Evolutionary conservation across 495 filamentous ascomycete genomes (phyloP), one percentile per base, ranked within the genome.

Genomic region (Xylaria flabelliformis): DNA sequence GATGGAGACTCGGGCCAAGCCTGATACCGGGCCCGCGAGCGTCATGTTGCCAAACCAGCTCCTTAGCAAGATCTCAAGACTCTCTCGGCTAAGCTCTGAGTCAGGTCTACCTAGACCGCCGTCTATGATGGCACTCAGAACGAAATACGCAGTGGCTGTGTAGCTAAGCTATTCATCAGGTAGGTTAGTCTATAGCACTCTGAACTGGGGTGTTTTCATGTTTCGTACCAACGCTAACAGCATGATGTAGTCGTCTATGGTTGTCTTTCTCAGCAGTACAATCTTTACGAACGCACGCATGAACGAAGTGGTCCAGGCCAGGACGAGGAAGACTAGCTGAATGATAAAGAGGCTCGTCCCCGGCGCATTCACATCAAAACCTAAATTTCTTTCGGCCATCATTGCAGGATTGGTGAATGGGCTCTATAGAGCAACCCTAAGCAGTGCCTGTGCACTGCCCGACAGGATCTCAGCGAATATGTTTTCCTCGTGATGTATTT

Each of bases 1-100:
- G 53, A 85, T 80, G 4, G 83, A 82, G 10, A 81, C 70, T 12
- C 84, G 79, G 36, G 80, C 75, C 19, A 80, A 74, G 34, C 80
- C 75, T 15, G 82, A 84, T 2, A 82, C 74, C 0, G 78, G 72
- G 1, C 77, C 75, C 59, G 83, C 83, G 42, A 81, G 68, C 15
- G 79, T 70, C 63, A 82, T 82, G 70, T 78, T 79, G 62, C 79
- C 67, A 34, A 75, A 79, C 78, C 76, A 79, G 8, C 71, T 73
- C 34, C 72, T 58, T 21, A 78, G 68, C 42, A 72, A 67, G 46
- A 73, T 68, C 36, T 66, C 74, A 46, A 70, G 68, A 2, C n/a
- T 72, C 32, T 67, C 61, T 4, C 24, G 17, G 9, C 26, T 26
- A 36, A 64, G 67, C 59, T 73, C 55, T 8, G 41, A 8, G 10